Base-by-base conservation (phyloP, 441 rosid genomes). In the Euphorbia neoarborescens region DNA sequence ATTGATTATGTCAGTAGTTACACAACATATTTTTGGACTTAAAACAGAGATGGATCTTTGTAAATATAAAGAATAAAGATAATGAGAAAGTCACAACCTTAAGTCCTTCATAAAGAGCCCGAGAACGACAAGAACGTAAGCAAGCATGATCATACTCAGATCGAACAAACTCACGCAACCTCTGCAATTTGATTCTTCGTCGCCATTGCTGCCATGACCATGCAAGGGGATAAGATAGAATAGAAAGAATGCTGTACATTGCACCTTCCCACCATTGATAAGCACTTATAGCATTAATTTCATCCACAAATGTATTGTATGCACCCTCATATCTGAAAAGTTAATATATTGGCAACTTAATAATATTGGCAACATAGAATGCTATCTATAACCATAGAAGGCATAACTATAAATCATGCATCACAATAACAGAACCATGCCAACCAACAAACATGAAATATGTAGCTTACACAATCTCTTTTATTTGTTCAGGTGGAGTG, bases 201-300 rank as follows among this genome's bases (percentile, higher is more conserved):
- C 98, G 90, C 96, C 97, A 91, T 71, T 96, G 99, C 83, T 91
- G 98, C 99, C 99, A 96, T 73, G 99, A 93, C 97, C 97, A 93
- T 58, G 97, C 97, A 76, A 91, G 83, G 22, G 98, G 99, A 84
- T 89, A 91, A 12, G 84, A 89, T 77, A 89, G 80, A 75, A 90
- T 76, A 70, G 86, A 92, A 68, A 96, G 90, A 82, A 91, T 91
- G 83, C 87, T 90, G 82, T 87, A 78, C 50, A 89, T 76, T 65
- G 99, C 92, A 79, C 99, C 98, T 81, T 95, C 99, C 99, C 99
- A 95, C 99, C 99, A 95, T 53, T 91, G 98, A 80, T 95, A 95
- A 71, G 98, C 84, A 77, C 96, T 92, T 80, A 92, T 79, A 65
- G 94, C 88, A 90, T 95, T 95, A 71, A 95, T 88, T 83, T 92